Evolutionary conservation across 495 filamentous ascomycete species (phyloP), one percentile per base, ranked within the genome.

Genomic region (Lentithecium fluviatile): DNA sequence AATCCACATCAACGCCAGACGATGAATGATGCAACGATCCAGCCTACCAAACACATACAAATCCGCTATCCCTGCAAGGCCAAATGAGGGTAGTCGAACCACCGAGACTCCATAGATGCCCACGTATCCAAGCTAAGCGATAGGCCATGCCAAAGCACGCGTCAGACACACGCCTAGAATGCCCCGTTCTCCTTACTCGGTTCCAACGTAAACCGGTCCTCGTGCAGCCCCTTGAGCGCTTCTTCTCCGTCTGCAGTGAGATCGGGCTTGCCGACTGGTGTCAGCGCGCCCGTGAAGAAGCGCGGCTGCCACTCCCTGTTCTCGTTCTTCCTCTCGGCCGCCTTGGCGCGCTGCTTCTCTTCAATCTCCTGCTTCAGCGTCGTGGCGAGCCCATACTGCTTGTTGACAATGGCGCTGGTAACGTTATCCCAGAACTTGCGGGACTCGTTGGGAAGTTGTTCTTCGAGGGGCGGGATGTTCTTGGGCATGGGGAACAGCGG

Each of bases 381-480:
- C 45, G 93, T 97, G 13, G 94, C 94, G 61, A 86, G 83, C 42
- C 81, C 81, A 73, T 83, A 98, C 65, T 92, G 90, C 72, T 90
- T 96, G 60, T 84, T 76, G 11, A 84, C 66, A 60, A 98, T 97
- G n/a, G 92, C 89, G 32, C 87, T 77, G 8, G 94, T 97, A 38
- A 98, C 92, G 23, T 80, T 80, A 34, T 82, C 78, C 94, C 94
- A 98, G 68, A 95, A 90, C 60, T 83, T 85, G 52, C 91, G 83
- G 0, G 90, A 95, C 76, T 98, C 94, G 68, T 97, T 93, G 21
- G 88, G 82, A 5, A 96, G 83, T 72, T 96, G 92, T 25, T 82
- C 60, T 56, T 89, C 84, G 2, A 75, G 68, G 0, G 94, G 90
- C 0, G 94, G 94, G 3, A 94, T 70, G 23, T 80, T 75, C 74